phyloP scores from a whole-genome alignment of 257 asterid genomes.

The Eustoma russellianum region DNA sequence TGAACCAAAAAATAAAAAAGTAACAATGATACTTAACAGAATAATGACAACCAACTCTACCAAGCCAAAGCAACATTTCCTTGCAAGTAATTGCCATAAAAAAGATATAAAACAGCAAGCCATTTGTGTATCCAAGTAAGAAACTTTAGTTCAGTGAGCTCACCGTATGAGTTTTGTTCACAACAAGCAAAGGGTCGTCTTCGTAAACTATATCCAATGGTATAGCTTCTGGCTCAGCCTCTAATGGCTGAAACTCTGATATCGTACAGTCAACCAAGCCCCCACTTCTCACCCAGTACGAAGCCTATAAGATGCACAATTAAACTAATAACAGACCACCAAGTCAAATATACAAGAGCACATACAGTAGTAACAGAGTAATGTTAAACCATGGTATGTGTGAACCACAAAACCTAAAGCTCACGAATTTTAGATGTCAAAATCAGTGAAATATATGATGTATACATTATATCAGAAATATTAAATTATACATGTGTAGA shows the following conservation, averaged over 20 bases:
- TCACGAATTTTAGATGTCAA: too few species aligned
- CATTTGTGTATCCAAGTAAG: not conserved
- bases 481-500: too few species aligned
- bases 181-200: slow-evolving; percentile 77
- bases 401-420: too few species aligned
- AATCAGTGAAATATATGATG: too few species aligned
- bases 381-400: too few species aligned
- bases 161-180: slow-evolving; percentile 93
- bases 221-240: slow-evolving; percentile 86
- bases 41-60: not conserved
- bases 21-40: not conserved
- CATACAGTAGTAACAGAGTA: too few species aligned
- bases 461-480: too few species aligned
- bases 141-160: not conserved
- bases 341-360: too few species aligned
- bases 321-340: too few species aligned
- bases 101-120: not conserved
- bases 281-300: slow-evolving; percentile 65
- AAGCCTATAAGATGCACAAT: slow-evolving; percentile 38
- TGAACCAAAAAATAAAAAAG: not conserved
- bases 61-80: not conserved
- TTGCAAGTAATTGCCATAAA: not conserved
- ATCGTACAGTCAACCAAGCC: slow-evolving; percentile 71
- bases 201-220: slow-evolving; percentile 81
- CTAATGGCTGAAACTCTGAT: slow-evolving; percentile 72